Conservation (phyloP, 2,329 filamentous ascomycete species). For the Phyllosticta capitalensis region DNA sequence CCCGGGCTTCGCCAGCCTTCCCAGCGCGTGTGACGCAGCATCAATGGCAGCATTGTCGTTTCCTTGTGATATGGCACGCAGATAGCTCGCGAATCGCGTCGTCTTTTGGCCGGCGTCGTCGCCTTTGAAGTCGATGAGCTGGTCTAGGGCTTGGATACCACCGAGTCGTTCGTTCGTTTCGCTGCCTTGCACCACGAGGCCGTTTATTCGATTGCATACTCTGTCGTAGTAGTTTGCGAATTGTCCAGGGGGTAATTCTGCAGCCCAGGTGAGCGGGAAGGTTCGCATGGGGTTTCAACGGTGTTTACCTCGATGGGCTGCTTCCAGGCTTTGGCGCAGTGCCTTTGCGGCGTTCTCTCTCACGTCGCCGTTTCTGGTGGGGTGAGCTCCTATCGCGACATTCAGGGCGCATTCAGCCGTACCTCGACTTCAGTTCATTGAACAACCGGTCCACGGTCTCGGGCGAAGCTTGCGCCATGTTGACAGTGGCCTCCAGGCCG, state of each 20-base stretch:
- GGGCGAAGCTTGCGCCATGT: slow-evolving; percentile 12
- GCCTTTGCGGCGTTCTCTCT: slow-evolving; percentile 35
- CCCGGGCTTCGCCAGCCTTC: slow-evolving; percentile 82
- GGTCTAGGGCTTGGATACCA: slow-evolving; percentile 84
- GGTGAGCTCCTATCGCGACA: slow-evolving; percentile 14
- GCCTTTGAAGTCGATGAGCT: slow-evolving; percentile 90
- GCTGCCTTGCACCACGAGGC: slow-evolving; percentile 73
- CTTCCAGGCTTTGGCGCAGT: slow-evolving; percentile 34
- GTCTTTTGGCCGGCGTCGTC: slow-evolving; percentile 91
- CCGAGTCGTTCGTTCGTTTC: slow-evolving; percentile 84
- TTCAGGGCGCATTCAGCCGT: slow-evolving; percentile 16
- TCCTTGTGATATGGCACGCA: slow-evolving; percentile 78
- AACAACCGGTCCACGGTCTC: slow-evolving; percentile 43
- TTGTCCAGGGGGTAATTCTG: slow-evolving; percentile 70
- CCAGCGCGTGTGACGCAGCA: slow-evolving; percentile 77
- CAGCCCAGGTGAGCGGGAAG: slow-evolving; percentile 12
- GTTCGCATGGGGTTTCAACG: neutral
- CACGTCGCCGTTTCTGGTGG: slow-evolving; percentile 34
- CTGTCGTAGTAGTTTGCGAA: slow-evolving; percentile 64
- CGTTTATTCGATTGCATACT: slow-evolving; percentile 55
- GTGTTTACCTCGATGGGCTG: slow-evolving; percentile 36
- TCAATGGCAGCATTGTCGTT: slow-evolving; percentile 89
- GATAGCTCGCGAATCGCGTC: slow-evolving; percentile 83
- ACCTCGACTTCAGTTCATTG: slow-evolving; percentile 48
- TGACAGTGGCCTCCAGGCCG: slow-evolving; percentile 10